These are phyloP conservation scores for Cnidoscolus chayamansa DNA, from an alignment of 441 rosid genomes.

Conservation along the genomic window DNA sequence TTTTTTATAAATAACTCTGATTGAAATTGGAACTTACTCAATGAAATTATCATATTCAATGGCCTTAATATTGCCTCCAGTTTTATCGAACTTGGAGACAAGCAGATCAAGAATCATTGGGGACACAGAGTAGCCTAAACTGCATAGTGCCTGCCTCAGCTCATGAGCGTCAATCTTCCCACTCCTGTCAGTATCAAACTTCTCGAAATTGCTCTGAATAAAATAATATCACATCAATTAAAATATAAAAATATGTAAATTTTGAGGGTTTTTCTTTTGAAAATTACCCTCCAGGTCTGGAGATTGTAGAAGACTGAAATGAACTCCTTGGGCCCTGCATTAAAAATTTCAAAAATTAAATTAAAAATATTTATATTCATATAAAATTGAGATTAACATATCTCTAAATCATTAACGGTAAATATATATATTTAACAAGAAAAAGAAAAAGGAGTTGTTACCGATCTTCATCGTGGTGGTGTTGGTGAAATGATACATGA, in stretches of 20 bases:
- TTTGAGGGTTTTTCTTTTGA: no score
- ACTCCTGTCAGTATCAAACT: slow-evolving; percentile 74
- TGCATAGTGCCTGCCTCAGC: background rate
- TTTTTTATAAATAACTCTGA: background rate
- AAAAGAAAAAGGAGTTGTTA: slow-evolving; percentile 22
- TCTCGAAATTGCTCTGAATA: slow-evolving; percentile 63
- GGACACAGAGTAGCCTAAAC: background rate
- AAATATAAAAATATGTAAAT: background rate
- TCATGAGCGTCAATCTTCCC: slow-evolving; percentile 32
- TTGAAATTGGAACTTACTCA: slow-evolving; percentile 46
- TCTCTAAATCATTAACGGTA: no score
- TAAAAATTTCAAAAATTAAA: background rate
- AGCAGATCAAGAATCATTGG: slow-evolving; percentile 66
- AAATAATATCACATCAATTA: no score
- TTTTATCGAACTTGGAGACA: slow-evolving; percentile 78
- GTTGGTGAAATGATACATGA: slow-evolving; percentile 80
- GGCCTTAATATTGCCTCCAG: slow-evolving; percentile 62
- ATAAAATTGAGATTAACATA: no score
- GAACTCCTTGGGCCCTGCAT: slow-evolving; percentile 86
- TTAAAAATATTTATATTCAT: background rate
- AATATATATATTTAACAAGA: no score
- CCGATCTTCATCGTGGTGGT: slow-evolving; percentile 74
- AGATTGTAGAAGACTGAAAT: slow-evolving; percentile 72
- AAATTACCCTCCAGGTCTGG: slow-evolving; percentile 86
- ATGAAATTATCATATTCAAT: slow-evolving; percentile 92